Conservation (phyloP, 1,284 basidiomycete species). For the Malassezia arunalokei region DNA sequence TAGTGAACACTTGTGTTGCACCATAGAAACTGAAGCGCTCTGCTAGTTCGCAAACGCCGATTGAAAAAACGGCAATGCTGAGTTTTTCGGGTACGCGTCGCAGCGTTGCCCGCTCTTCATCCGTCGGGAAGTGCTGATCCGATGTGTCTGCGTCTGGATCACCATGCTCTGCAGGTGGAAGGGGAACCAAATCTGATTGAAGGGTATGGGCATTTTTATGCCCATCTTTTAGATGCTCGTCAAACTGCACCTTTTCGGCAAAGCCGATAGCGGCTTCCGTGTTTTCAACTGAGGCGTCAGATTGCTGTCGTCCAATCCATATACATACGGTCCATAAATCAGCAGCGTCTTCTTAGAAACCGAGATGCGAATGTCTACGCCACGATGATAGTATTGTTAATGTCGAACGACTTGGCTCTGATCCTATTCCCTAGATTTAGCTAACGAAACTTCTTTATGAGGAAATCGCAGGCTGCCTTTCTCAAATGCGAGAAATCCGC, state of each 20-base stretch:
- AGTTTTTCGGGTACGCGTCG: constrained; percentile 40
- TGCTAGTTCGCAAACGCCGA: constrained; percentile 43
- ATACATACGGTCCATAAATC: not conserved
- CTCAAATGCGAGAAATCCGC: too few species aligned
- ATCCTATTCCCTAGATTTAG: too few species aligned
- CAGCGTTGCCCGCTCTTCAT: constrained; percentile 33
- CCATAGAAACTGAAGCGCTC: constrained; percentile 46
- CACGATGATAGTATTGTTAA: too few species aligned
- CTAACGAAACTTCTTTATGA: too few species aligned
- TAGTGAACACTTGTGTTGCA: constrained; percentile 35
- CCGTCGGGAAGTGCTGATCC: constrained; percentile 21
- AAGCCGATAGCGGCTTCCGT: not conserved
- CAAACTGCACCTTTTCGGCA: constrained; percentile 5
- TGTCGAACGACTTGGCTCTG: too few species aligned
- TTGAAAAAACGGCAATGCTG: constrained; percentile 33
- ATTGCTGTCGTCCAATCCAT: too few species aligned
- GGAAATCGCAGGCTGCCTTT: too few species aligned
- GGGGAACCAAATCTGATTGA: not conserved
- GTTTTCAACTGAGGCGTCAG: not conserved
- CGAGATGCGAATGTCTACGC: too few species aligned
- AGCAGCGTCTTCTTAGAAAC: too few species aligned
- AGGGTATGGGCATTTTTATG: not conserved
- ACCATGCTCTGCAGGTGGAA: not conserved
- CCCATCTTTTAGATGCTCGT: not conserved
- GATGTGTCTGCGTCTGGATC: not conserved